Percentiles rank a stretch among this genome's conserved stretches.
Conservation (phyloP, 1,139 yeast genomes). For the Yamadazyma jaroonii region DNA sequence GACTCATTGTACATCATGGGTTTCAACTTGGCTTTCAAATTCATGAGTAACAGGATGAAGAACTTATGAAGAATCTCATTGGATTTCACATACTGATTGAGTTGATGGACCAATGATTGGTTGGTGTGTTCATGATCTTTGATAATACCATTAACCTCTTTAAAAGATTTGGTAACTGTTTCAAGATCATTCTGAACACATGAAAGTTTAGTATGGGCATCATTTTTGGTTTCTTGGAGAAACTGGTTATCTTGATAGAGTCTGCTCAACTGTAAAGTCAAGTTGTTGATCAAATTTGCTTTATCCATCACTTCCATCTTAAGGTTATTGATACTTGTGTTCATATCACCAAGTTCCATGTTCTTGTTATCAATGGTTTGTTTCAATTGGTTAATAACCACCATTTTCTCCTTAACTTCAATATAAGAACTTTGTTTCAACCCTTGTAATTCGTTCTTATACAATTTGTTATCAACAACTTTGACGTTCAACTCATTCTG, state of each 20-base stretch:
- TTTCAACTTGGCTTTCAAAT: conserved; percentile 10
- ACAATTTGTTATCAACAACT: conserved; percentile 2
- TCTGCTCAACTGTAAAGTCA: conserved; percentile 4
- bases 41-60: conserved; percentile 7
- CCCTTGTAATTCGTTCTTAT: neutral
- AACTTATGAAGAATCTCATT: conserved; percentile 7
- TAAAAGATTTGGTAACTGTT: neutral
- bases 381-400: conserved; percentile 1
- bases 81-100: conserved; percentile 6
- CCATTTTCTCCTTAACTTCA: neutral
- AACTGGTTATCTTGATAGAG: conserved; percentile 2
- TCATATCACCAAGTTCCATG: neutral
- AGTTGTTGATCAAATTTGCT: conserved; percentile 2
- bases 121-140: conserved; percentile 1
- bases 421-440: neutral
- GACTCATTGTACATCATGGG: conserved; percentile 24
- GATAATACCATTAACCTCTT: neutral
- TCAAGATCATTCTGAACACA: neutral
- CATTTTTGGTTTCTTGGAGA: neutral
- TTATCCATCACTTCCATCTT: conserved; percentile 5
- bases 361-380: neutral
- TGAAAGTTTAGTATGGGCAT: neutral
- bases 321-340: neutral
- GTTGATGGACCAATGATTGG: neutral
- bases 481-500: neutral